Evolutionary conservation across 768 basidiomycete genomes (phyloP).

Genomic region (Lentinula edodes): DNA sequence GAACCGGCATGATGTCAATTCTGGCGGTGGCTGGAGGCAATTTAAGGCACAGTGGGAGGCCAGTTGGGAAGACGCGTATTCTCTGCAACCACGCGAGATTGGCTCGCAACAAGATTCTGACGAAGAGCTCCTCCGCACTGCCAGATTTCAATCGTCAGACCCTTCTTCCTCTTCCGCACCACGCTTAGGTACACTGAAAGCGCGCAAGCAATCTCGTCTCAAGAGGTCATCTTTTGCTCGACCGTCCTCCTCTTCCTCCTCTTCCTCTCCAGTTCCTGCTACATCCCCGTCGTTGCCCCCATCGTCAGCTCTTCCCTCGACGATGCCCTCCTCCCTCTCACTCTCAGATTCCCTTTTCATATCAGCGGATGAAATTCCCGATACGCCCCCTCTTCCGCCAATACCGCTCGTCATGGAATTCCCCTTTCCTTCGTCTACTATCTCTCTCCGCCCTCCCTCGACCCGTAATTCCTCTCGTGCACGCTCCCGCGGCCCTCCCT

Average conservation of each 20-base stretch:
- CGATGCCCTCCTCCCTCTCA: neutral
- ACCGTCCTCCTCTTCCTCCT: neutral
- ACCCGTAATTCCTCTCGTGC: neutral
- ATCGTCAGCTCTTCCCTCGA: neutral
- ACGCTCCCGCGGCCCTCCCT: neutral
- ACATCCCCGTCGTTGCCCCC: neutral
- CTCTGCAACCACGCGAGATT: neutral
- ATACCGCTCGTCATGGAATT: neutral
- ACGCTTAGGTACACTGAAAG: neutral
- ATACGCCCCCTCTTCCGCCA: neutral
- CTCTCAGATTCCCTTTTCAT: neutral
- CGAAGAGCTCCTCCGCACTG: neutral
- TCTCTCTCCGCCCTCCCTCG: neutral
- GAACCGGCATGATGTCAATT: neutral
- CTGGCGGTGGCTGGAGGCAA: neutral
- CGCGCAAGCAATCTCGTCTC: neutral
- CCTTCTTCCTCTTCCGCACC: neutral
- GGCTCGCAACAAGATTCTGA: neutral
- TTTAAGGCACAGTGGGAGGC: slow-evolving; percentile 4
- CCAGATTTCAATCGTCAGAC: neutral
- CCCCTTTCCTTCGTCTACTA: neutral
- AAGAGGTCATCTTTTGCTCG: neutral
- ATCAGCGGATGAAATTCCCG: neutral
- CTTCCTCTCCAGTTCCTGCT: neutral
- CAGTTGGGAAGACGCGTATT: slow-evolving; percentile 1